Evolutionary conservation across 2,329 filamentous ascomycete genomes (phyloP).

Genomic region (Clonostachys rhizophaga): DNA sequence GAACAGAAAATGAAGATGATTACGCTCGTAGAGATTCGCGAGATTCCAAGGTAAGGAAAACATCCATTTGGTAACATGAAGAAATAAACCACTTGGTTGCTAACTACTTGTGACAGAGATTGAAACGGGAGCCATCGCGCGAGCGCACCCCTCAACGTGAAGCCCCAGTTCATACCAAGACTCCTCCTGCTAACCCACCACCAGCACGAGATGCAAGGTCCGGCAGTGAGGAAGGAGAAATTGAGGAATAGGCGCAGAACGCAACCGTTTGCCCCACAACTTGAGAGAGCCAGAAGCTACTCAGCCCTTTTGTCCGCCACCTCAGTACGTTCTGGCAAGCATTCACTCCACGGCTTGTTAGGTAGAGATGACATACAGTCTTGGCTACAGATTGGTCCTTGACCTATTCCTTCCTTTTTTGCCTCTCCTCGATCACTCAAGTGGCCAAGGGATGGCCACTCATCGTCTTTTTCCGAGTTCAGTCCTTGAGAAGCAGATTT

Average conservation of each 20-base stretch:
- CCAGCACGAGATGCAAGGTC: conserved; percentile 47
- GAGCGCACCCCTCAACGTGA: conserved; percentile 59
- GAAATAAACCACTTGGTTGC: no score
- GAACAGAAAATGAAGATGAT: conserved; percentile 74
- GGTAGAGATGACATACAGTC: neutral
- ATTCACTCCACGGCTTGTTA: no score
- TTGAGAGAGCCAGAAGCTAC: no score
- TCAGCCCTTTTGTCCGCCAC: no score
- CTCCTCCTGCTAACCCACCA: conserved; percentile 31
- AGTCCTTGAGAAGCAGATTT: no score
- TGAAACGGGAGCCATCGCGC: conserved; percentile 52
- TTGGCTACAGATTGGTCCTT: conserved; percentile 6
- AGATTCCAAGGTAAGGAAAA: conserved; percentile 56
- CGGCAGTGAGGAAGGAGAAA: conserved; percentile 96
- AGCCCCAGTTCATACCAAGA: conserved; percentile 50
- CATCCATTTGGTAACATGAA: conserved; percentile 4
- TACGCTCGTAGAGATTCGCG: conserved; percentile 60
- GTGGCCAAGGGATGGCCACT: no score
- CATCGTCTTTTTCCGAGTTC: no score
- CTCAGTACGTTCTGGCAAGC: conserved; percentile 1
- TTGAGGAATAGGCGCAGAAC: conserved; percentile 64
- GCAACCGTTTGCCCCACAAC: no score
- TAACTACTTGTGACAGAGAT: conserved; percentile 33
- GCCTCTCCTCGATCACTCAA: neutral
- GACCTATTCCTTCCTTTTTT: neutral